These are phyloP conservation scores for Boletus nobilissimus DNA, from an alignment of 1,284 basidiomycete species.

Conservation along the genomic window DNA sequence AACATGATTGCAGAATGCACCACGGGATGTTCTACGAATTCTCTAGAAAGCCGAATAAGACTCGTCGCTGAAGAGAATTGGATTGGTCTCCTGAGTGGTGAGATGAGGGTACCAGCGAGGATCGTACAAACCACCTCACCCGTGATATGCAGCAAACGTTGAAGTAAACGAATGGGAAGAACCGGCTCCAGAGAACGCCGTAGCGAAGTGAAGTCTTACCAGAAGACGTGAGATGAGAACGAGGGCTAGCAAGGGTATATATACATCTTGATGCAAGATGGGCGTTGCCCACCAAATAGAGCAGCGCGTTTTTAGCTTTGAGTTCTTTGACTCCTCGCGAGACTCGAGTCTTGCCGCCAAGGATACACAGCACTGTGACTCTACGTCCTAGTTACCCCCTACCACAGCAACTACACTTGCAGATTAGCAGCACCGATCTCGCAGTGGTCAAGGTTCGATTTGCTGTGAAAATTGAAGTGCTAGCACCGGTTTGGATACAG, in stretches of 20 bases:
- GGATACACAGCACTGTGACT: no score
- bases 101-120: neutral
- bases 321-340: no score
- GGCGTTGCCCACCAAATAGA: no score
- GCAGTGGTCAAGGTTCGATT: no score
- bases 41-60: slow-evolving; percentile 22
- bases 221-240: slow-evolving; percentile 14
- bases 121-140: slow-evolving; percentile 30
- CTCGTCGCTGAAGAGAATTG: neutral
- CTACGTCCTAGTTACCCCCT: no score
- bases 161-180: slow-evolving; percentile 10
- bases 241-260: neutral
- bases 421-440: no score
- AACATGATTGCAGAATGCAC: slow-evolving; percentile 47
- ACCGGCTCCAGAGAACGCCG: neutral
- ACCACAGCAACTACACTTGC: no score
- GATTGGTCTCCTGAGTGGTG: slow-evolving; percentile 30
- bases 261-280: no score
- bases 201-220: slow-evolving; percentile 19
- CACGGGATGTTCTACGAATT: slow-evolving; percentile 31
- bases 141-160: slow-evolving; percentile 29
- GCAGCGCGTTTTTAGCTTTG: no score
- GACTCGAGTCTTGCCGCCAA: no score
- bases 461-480: no score
- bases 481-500: no score